phyloP scores from a whole-genome alignment of 2,329 filamentous ascomycete genomes.

The Leptographium lundbergii region DNA sequence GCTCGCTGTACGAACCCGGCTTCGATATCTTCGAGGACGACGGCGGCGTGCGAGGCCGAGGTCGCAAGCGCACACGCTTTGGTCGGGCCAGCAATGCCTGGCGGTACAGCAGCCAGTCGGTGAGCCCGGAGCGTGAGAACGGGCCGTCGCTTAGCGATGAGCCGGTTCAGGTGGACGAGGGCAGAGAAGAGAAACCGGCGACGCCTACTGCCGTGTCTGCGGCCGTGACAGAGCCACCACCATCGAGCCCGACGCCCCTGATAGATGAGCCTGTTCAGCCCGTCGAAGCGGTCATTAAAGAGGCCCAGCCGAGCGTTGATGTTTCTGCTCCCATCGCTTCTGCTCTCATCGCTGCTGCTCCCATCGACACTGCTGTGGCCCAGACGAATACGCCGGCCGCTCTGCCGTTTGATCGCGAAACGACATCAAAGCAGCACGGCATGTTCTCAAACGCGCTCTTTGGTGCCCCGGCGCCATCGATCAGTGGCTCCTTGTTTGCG shows the following conservation, averaged over 20 bases:
- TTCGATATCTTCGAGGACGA: constrained; percentile 62
- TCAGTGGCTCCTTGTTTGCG: neutral
- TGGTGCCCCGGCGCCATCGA: neutral
- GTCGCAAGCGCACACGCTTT: constrained; percentile 59
- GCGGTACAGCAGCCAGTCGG: constrained; percentile 60
- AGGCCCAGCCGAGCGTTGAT: neutral
- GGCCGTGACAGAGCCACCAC: neutral
- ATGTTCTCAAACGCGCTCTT: neutral
- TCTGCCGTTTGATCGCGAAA: neutral
- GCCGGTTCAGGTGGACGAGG: too few species aligned
- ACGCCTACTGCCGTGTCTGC: neutral
- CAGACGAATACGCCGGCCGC: neutral
- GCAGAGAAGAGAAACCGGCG: neutral
- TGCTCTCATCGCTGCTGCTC: neutral
- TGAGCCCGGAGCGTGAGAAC: constrained; percentile 48
- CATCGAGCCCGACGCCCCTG: constrained; percentile 1
- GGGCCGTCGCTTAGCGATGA: constrained; percentile 8
- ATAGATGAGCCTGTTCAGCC: constrained; percentile 3
- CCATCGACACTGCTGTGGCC: neutral
- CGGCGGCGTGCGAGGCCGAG: constrained; percentile 43
- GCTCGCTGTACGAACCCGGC: constrained; percentile 49
- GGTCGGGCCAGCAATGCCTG: constrained; percentile 55
- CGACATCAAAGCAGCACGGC: neutral
- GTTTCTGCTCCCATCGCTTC: neutral
- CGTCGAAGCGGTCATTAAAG: neutral